A percentile compares a stretch with the other conserved stretches of the same genome.
phyloP scores from a whole-genome alignment of 2,329 filamentous ascomycete species.

The Fusarium keratoplasticum region DNA sequence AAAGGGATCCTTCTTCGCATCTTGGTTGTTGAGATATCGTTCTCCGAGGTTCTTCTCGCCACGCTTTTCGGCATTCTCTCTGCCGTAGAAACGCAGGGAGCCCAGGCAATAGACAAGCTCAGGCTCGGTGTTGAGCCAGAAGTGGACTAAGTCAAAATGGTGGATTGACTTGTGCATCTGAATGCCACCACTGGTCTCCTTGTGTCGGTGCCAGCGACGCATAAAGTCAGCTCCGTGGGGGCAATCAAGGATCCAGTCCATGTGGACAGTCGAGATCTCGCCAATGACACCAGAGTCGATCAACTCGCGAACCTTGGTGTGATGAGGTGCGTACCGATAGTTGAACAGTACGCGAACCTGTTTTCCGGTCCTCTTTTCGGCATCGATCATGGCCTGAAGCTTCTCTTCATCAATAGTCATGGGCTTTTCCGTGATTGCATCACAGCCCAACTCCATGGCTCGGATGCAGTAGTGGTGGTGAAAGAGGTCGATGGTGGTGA shows the following conservation, averaged over 20 bases:
- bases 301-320: constrained; percentile 68
- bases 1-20: constrained; percentile 66
- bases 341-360: constrained; percentile 71
- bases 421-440: constrained; percentile 72
- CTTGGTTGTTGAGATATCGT: constrained; percentile 62
- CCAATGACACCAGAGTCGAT: constrained; percentile 67
- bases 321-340: constrained; percentile 73
- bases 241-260: constrained; percentile 73
- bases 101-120: constrained; percentile 68
- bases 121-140: constrained; percentile 68
- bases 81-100: constrained; percentile 69
- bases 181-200: constrained; percentile 68
- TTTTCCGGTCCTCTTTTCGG: constrained; percentile 48
- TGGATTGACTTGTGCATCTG: constrained; percentile 73
- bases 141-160: constrained; percentile 67
- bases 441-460: constrained; percentile 68
- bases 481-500: constrained; percentile 72
- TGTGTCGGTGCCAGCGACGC: constrained; percentile 72
- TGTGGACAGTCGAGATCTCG: constrained; percentile 67
- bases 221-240: constrained; percentile 72
- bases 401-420: constrained; percentile 70
- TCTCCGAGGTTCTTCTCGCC: constrained; percentile 63
- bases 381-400: constrained; percentile 60
- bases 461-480: constrained; percentile 70
- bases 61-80: constrained; percentile 68